Percentiles rank a stretch among this genome's conserved stretches.
Conservation (phyloP, 768 basidiomycete genomes). For the Boletus speciosus region DNA sequence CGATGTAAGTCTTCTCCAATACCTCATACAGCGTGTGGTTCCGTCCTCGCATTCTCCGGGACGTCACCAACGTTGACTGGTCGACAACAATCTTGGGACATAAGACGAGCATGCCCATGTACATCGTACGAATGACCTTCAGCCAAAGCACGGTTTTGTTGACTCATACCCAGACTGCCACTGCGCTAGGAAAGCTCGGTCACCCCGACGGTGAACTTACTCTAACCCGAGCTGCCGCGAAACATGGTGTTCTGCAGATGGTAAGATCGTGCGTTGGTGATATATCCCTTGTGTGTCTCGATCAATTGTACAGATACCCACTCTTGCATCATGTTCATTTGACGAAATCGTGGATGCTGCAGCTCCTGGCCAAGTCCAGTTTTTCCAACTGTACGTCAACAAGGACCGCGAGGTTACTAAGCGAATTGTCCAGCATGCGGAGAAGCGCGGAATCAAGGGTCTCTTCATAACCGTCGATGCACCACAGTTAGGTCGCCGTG, state of each 20-base stretch:
- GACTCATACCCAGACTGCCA: constrained; percentile 53
- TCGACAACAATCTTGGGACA: constrained; percentile 80
- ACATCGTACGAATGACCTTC: constrained; percentile 51
- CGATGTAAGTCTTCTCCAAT: background rate
- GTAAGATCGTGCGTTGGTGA: constrained; percentile 28
- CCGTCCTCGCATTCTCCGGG: constrained; percentile 78
- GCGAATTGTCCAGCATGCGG: constrained; percentile 86
- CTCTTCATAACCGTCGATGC: constrained; percentile 98
- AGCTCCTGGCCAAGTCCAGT: constrained; percentile 72
- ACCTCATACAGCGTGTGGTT: constrained; percentile 71
- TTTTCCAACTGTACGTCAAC: constrained; percentile 90
- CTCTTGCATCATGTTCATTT: constrained; percentile 92
- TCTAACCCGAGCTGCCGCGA: constrained; percentile 83
- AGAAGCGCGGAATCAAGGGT: constrained; percentile 84
- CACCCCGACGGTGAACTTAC: constrained; percentile 95
- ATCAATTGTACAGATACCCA: constrained; percentile 68
- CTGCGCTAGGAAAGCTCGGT: constrained; percentile 89
- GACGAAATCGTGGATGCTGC: constrained; percentile 93
- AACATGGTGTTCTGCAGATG: constrained; percentile 75
- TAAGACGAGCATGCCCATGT: constrained; percentile 70
- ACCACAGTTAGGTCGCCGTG: constrained; percentile 89
- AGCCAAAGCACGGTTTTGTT: background rate
- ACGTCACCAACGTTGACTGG: constrained; percentile 85
- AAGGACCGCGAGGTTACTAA: constrained; percentile 82
- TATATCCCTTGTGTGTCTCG: background rate